Base-by-base conservation (phyloP, 1,284 basidiomycete genomes). In the Cutaneotrichosporon sp. region DNA sequence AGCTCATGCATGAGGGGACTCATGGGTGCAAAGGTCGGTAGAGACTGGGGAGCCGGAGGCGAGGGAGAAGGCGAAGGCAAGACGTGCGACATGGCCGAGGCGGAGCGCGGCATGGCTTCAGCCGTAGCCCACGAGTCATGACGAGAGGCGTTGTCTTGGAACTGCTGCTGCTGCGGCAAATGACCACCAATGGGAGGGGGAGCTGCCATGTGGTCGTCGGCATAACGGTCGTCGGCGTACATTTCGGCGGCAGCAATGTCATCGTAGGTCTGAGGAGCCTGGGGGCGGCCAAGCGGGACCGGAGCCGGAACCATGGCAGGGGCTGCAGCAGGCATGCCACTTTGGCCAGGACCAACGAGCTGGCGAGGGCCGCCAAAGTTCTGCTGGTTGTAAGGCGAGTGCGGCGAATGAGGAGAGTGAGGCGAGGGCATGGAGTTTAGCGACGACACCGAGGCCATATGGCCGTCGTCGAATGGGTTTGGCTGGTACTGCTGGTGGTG, bases 261-360 rank as follows among this genome's bases (percentile, higher is more conserved):
- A 38, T 60, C 62, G 25, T 61, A 56, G 4, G 62, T 59, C 19
- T 50, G 44, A 3, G 71, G 68, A 22, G 65, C 52, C 7, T 61
- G 57, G 17, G 70, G 70, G 38, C 67, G 61, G 52, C 71, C 71
- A 43, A 72, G 62, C 16, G 67, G 60, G 4, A 70, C 57, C 31
- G 67, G 65, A 17, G 56, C 54, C n/a, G 65, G 62, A 32, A 57
- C 56, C 26, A 31, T 31, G 29, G 29, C 29, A 31, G 49, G 41
- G 14, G 39, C 33, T n/a, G 19, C 19, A 27, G 31, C 37, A 42
- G 27, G 25, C n/a, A 32, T 12, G 46, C 55, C 51, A 35, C 51
- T 54, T 27, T 54, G 46, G 34, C 61, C 49, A 5, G 66, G 65
- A 14, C 67, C 65, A 26, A 70, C 59, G 17, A 70, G 67, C 54